phyloP scores from a whole-genome alignment of 2,329 filamentous ascomycete genomes.

The Fusarium vanettenii region DNA sequence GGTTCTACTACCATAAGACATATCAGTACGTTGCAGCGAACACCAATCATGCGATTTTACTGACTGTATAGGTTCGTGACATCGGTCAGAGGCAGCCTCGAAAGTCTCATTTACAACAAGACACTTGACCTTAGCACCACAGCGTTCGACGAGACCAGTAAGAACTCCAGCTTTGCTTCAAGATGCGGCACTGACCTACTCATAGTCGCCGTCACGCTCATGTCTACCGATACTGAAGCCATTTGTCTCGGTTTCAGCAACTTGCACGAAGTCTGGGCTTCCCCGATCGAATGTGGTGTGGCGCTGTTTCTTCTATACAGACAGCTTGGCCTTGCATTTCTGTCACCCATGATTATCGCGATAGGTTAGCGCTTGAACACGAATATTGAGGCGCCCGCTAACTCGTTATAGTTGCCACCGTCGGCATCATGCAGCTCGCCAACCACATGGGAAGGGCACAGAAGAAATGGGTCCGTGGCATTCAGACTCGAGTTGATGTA shows the following conservation, averaged over 20 bases:
- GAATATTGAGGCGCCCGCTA: neutral
- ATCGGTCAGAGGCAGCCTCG: conserved; percentile 7
- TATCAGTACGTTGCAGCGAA: neutral
- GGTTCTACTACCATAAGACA: conserved; percentile 17
- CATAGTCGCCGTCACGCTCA: conserved; percentile 14
- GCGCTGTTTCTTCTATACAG: conserved; percentile 16
- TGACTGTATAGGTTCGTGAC: conserved; percentile 7
- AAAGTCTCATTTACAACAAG: conserved; percentile 13
- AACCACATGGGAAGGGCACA: conserved; percentile 21
- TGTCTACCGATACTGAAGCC: conserved; percentile 21
- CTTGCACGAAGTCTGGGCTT: conserved; percentile 25
- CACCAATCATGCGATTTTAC: accelerated
- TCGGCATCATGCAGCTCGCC: conserved; percentile 11
- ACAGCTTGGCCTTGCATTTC: conserved; percentile 14
- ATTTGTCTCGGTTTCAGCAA: conserved; percentile 13
- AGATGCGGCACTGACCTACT: neutral
- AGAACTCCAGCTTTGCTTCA: neutral
- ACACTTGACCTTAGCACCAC: conserved; percentile 19
- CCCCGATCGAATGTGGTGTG: conserved; percentile 14
- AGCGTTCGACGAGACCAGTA: conserved; percentile 18
- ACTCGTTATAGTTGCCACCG: conserved; percentile 1
- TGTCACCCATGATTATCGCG: conserved; percentile 9
- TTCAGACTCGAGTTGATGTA: conserved; percentile 22
- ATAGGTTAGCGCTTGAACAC: neutral
- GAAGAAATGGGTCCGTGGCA: conserved; percentile 20